Base-by-base conservation (phyloP, 805 yeast genomes). In the Candida namnaoensis region DNA sequence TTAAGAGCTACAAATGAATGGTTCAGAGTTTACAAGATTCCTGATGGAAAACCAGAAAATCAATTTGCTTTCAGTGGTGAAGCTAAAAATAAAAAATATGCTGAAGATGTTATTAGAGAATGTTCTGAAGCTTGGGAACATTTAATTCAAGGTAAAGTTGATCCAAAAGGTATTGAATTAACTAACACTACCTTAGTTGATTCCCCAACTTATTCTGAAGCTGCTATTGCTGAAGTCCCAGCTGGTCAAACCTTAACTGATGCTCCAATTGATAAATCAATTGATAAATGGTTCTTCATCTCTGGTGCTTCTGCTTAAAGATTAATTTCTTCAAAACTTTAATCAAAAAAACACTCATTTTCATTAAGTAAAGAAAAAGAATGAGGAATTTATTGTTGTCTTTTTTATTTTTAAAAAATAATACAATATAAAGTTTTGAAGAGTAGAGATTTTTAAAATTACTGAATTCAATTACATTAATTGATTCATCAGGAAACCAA, bases 201-300 rank as follows among this genome's bases (percentile, higher is more conserved):
- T 44, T 62, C 88, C 47, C 65, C 85, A 38, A 50, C 78, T 47
- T 77, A 64, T 71, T 56, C 74, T 37, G 71, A 74, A 42, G 51
- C 72, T 42, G 63, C 65, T 42, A 67, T 66, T 41, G 53, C 68
- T 44, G 72, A 66, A 44, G 61, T 87, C 44, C 95, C 96, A 53
- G 74, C 76, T 44, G 95, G 86, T 56, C 56, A 76, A 54, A 78
- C 83, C 51, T 65, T 70, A 51, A 76, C 90, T 49, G 88, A 90
- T 62, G 96, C 95, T 49, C 95, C 96, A 67, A 87, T 93, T 65
- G 99, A 91, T 74, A 79, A 85, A 69, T 87, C 96, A 43, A 72
- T 91, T 63, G 98, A 91, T 78, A 91, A 91, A 73, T 91, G 99
- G 99, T 91, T 93, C 78, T 91, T 80, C 80, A 91, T 91, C 62